These are phyloP conservation scores for Singerocomus inundabilis DNA, from an alignment of 1,284 basidiomycete genomes.

Conservation along the genomic window DNA sequence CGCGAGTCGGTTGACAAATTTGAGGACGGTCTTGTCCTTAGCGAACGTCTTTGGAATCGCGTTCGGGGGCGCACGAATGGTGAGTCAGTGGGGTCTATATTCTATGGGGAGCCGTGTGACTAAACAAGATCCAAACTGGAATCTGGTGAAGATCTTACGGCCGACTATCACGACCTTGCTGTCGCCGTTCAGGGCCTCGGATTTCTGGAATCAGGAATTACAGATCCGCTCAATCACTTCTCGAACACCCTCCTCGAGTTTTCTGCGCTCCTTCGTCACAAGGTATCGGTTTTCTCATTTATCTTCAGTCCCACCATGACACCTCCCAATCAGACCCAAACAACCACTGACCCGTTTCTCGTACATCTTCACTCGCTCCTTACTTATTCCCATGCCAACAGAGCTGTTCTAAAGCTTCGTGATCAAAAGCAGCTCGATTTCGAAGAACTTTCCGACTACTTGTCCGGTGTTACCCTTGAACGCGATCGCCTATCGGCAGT, in stretches of 20 bases:
- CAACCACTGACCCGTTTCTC: constrained; percentile 84
- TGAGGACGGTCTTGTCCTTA: constrained; percentile 82
- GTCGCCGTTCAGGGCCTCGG: constrained; percentile 95
- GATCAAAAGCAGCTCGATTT: constrained; percentile 99
- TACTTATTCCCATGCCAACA: constrained; percentile 86
- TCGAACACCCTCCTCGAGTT: constrained; percentile 94
- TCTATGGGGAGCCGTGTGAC: constrained; percentile 59
- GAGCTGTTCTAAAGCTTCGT: constrained; percentile 87
- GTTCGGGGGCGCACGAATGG: constrained; percentile 80
- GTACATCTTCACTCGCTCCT: constrained; percentile 86
- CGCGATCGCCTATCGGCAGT: constrained; percentile 89
- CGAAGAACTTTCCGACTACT: constrained; percentile 94
- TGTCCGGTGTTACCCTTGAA: constrained; percentile 88
- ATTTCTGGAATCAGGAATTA: constrained; percentile 97
- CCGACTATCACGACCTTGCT: constrained; percentile 96
- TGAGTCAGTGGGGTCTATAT: constrained; percentile 46
- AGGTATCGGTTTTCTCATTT: constrained; percentile 42
- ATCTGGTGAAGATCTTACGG: constrained; percentile 86
- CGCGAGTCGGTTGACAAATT: constrained; percentile 90
- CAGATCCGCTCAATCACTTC: constrained; percentile 93
- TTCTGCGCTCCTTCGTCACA: constrained; percentile 80
- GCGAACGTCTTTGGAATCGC: constrained; percentile 80
- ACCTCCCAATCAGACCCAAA: constrained; percentile 61
- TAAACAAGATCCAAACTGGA: constrained; percentile 77
- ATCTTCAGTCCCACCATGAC: not conserved